Conservation (phyloP, 441 rosid species). For the Bruguiera hainesii region DNA sequence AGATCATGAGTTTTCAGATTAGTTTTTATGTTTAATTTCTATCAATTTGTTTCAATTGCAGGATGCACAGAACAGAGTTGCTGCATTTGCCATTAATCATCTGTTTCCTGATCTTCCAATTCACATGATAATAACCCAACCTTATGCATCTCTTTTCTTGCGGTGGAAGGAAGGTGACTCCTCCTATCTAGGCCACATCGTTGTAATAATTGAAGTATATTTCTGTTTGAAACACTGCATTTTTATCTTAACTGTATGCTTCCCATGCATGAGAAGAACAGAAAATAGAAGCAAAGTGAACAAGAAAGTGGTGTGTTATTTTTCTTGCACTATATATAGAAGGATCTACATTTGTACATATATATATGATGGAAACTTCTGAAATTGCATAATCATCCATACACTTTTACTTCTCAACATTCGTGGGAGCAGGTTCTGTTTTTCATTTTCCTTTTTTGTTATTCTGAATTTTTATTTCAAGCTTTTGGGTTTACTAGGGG, state of each 20-base stretch:
- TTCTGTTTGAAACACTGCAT: too few species aligned
- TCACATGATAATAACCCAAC: constrained; percentile 66
- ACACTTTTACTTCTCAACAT: too few species aligned
- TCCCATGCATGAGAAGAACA: too few species aligned
- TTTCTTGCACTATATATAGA: too few species aligned
- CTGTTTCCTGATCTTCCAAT: constrained; percentile 76
- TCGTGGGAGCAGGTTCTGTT: background rate
- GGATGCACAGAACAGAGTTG: constrained; percentile 93
- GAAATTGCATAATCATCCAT: too few species aligned
- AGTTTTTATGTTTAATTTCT: too few species aligned
- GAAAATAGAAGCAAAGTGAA: too few species aligned
- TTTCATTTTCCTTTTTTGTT: background rate
- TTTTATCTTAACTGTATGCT: too few species aligned
- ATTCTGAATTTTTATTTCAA: constrained; percentile 1
- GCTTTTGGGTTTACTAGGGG: constrained; percentile 9
- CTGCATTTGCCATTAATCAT: constrained; percentile 77
- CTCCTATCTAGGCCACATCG: background rate
- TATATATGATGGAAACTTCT: too few species aligned
- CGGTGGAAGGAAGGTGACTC: constrained; percentile 74
- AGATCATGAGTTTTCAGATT: too few species aligned
- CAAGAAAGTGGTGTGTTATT: too few species aligned
- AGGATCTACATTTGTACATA: too few species aligned
- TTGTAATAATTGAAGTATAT: background rate
- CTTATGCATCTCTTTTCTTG: constrained; percentile 70
- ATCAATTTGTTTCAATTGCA: constrained; percentile 27